Evolutionary conservation across 495 filamentous ascomycete genomes (phyloP), one percentile per base, ranked within the genome.

Genomic region (Talaromyces thailandensis): DNA sequence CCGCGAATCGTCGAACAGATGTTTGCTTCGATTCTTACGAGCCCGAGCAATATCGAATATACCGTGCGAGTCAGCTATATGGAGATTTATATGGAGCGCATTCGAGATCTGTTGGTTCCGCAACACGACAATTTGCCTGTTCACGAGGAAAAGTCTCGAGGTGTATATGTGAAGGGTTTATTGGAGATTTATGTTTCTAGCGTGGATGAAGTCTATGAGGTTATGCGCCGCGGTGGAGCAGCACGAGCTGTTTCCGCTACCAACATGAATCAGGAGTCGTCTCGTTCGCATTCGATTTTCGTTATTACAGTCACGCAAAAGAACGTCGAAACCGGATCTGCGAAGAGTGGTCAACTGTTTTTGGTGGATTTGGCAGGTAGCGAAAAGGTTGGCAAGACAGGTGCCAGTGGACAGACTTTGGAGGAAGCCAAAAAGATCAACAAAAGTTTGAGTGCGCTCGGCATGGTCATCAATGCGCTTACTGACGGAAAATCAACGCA

Each of bases 391-490:
- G 94, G 94, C 66, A 98, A 98, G 82, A 98, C 94, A 14, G 94
- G 94, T 65, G 94, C 94, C 67, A 96, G 91, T 71, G 94, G 94
- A 58, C 94, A 98, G 74, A 98, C 95, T 16, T 82, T 98, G 24
- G 94, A 98, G 70, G 94, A 98, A 71, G 94, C 95, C 26, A 98
- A 98, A 80, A 98, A 98, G 81, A 98, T 98, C 79, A 98, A 98
- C 82, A 98, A 96, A 81, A 96, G 92, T 79, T 83, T 98, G 78
- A 96, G 93, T 70, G 92, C 94, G 21, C 81, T 98, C 28, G 94
- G 94, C 69, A 98, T 96, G 92, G 94, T 98, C 70, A 98, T 98
- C 81, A 98, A 98, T 71, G 84, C 93, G 14, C 80, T 98, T 62
- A 98, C 94, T 4, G 95, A 98, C 71, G 94, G 94, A 68, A 97